Conservation (phyloP, 345 rosid species). For the Hevea brasiliensis region DNA sequence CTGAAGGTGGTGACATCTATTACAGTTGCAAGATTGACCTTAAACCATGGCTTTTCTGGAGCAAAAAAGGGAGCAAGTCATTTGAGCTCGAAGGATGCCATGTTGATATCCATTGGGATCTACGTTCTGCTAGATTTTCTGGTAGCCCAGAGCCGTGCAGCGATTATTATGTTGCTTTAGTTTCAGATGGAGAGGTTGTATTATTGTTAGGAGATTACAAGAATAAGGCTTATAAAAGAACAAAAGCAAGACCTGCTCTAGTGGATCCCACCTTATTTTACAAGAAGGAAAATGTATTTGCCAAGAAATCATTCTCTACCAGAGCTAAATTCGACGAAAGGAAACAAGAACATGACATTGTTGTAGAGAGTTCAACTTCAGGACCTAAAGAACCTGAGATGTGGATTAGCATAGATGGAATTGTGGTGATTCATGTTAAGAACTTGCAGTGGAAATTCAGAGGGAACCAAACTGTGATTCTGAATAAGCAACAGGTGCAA, state of each 20-base stretch:
- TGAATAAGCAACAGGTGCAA: slow-evolving; percentile 69
- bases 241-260: slow-evolving; percentile 74
- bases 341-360: slow-evolving; percentile 71
- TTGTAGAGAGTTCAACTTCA: slow-evolving; percentile 63
- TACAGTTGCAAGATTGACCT: slow-evolving; percentile 68
- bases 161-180: slow-evolving; percentile 77
- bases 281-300: slow-evolving; percentile 83
- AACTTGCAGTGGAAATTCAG: slow-evolving; percentile 96
- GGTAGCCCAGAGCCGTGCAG: slow-evolving; percentile 75
- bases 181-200: slow-evolving; percentile 85
- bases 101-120: slow-evolving; percentile 80
- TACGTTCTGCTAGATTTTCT: slow-evolving; percentile 68
- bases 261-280: slow-evolving; percentile 56
- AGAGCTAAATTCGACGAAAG: slow-evolving; percentile 68
- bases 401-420: slow-evolving; percentile 95
- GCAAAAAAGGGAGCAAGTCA: slow-evolving; percentile 72
- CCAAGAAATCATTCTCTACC: slow-evolving; percentile 72
- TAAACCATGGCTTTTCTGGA: slow-evolving; percentile 93
- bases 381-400: slow-evolving; percentile 77
- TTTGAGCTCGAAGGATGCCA: slow-evolving; percentile 63
- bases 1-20: slow-evolving; percentile 58
- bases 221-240: slow-evolving; percentile 82
- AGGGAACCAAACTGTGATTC: slow-evolving; percentile 84
- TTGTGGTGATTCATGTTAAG: slow-evolving; percentile 64
- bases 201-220: slow-evolving; percentile 75